Evolutionary conservation across 495 filamentous ascomycete genomes (phyloP), one percentile per base, ranked within the genome.

Genomic region (Daldinia vernicosa): DNA sequence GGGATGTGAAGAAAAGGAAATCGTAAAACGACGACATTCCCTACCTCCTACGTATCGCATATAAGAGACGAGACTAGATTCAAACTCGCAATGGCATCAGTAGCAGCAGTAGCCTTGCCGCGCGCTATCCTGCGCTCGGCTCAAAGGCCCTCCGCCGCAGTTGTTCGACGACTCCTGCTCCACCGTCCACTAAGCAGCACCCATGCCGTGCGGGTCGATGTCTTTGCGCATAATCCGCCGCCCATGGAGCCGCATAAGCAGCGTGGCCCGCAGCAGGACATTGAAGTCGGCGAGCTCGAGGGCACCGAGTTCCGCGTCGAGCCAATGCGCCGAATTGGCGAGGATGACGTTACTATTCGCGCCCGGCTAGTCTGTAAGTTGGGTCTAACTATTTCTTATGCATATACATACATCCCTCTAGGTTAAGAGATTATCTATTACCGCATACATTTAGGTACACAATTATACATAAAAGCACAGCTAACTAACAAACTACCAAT

Each of bases 271-370:
- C 39, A 43, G 7, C 67, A 52, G 45, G 95, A 98, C 63, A 85
- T 98, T 55, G 91, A 82, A 3, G 94, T 98, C 64, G 95, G 95
- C 63, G 94, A 98, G 83, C 89, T 98, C 79, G 88, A 95, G 69
- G 93, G 93, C 71, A 93, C 89, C 50, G 89, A 86, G 28, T 97
- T 98, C 82, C 92, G 89, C 75, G 88, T 99, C 75, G 93, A 97
- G 85, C 96, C 95, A 4, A 79, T 98, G 63, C 86, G 91, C 60
- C 84, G 95, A 43, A 84, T 81, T 6, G 93, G 92, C 55, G 95
- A 99, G 80, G 91, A 95, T 82, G 81, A 83, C 4, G 82, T 84
- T 45, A 98, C 94, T 17, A 96, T 90, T 88, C 87, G 93, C 33
- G 95, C 95, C 19, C 89, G 95, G 57, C 86, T 99, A 68, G 86